A percentile compares a stretch with the other conserved stretches of the same genome.
These are phyloP conservation scores for Silene vulgaris DNA, from an alignment of 179 eudicot genomes.

Conservation along the genomic window DNA sequence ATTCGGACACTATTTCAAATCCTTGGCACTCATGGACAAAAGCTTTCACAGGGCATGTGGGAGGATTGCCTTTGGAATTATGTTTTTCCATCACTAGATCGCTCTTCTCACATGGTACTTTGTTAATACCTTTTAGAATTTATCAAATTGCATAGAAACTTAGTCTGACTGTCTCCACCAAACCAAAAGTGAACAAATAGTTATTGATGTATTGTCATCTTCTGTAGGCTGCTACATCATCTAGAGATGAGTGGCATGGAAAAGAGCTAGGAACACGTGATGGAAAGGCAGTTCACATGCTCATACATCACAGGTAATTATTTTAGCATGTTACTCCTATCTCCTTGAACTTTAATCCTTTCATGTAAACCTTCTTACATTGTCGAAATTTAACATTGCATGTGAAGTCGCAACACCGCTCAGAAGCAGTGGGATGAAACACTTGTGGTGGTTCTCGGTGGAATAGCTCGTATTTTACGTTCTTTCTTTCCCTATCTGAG, in stretches of 20 bases:
- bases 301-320: conserved; percentile 88
- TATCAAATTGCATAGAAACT: conserved; percentile 3
- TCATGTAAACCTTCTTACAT: background rate
- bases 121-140: conserved; percentile 4
- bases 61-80: conserved; percentile 98
- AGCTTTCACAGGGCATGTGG: conserved; percentile 90
- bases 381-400: background rate
- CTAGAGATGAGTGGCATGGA: conserved; percentile 97
- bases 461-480: conserved; percentile 80
- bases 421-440: conserved; percentile 99
- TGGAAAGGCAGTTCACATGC: conserved; percentile 99
- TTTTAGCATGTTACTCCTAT: conserved; percentile 19
- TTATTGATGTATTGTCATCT: conserved; percentile 11
- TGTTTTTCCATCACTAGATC: conserved; percentile 80
- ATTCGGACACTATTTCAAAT: conserved; percentile 92
- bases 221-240: conserved; percentile 91
- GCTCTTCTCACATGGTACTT: conserved; percentile 88
- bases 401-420: conserved; percentile 94
- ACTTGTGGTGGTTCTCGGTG: conserved; percentile 82
- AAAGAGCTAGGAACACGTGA: conserved; percentile 97
- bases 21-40: conserved; percentile 98
- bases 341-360: conserved; percentile 4
- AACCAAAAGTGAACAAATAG: background rate
- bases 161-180: background rate
- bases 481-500: conserved; percentile 80